These are phyloP conservation scores for Pseudoperonospora humuli DNA, from an alignment of 352 stramenopile genomes.

Conservation along the genomic window DNA sequence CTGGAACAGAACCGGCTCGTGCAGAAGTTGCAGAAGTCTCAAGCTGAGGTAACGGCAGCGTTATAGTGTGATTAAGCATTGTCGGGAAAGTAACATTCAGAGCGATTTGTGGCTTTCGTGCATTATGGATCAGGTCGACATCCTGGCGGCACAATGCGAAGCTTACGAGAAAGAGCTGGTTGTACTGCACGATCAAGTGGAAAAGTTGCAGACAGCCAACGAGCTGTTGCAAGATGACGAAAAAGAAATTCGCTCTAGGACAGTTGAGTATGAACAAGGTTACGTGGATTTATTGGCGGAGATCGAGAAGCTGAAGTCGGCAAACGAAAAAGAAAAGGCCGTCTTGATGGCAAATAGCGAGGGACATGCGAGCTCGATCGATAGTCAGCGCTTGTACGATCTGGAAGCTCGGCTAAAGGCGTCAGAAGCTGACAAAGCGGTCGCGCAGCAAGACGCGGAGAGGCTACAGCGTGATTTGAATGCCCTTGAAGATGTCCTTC, in stretches of 20 bases:
- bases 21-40: constrained; percentile 41
- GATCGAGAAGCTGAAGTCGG: constrained; percentile 37
- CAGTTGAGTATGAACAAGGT: constrained; percentile 59
- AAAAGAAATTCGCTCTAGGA: constrained; percentile 27
- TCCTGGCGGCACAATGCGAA: constrained; percentile 32
- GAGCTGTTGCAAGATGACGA: constrained; percentile 38
- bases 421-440: constrained; percentile 49
- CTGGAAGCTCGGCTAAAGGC: constrained; percentile 45
- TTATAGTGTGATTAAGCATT: not conserved
- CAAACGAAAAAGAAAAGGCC: constrained; percentile 44
- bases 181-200: constrained; percentile 17
- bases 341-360: constrained; percentile 38
- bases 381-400: constrained; percentile 54
- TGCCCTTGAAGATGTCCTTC: constrained; percentile 48
- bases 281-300: constrained; percentile 51
- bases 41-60: constrained; percentile 32
- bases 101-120: not conserved
- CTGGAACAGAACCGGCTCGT: constrained; percentile 21
- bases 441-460: constrained; percentile 52
- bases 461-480: constrained; percentile 46
- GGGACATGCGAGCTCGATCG: constrained; percentile 38
- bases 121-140: constrained; percentile 27
- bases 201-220: constrained; percentile 27
- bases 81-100: not conserved
- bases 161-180: constrained; percentile 30